Evolutionary conservation across 352 stramenopile species (phyloP).

Genomic region (Phytophthora pini): DNA sequence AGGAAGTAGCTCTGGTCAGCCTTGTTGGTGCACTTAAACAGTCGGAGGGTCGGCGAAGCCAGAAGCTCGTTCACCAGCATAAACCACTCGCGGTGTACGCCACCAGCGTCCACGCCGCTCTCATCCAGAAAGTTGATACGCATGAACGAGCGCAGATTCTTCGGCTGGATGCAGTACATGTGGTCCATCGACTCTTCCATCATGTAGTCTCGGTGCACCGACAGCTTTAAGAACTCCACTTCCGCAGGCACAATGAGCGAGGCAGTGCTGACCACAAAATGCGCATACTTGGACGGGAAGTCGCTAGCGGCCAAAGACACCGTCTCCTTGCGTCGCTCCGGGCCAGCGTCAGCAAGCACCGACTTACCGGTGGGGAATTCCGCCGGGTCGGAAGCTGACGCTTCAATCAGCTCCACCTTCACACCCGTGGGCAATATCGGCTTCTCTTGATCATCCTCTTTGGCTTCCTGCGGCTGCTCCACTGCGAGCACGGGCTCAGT

Average conservation of each 20-base stretch:
- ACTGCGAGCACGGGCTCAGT: conserved; percentile 19
- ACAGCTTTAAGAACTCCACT: conserved; percentile 72
- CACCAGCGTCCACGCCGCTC: conserved; percentile 85
- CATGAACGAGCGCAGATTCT: conserved; percentile 73
- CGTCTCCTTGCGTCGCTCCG: conserved; percentile 51
- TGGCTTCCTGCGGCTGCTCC: conserved; percentile 21
- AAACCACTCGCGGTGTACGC: conserved; percentile 94
- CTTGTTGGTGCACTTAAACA: conserved; percentile 70
- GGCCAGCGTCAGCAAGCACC: conserved; percentile 26
- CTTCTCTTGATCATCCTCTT: conserved; percentile 26
- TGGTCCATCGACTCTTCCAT: conserved; percentile 79
- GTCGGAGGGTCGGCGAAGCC: conserved; percentile 41
- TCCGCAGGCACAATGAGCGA: conserved; percentile 69
- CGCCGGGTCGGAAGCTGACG: conserved; percentile 25
- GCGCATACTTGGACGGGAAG: conserved; percentile 77
- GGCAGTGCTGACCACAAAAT: conserved; percentile 78
- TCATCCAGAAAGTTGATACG: conserved; percentile 91
- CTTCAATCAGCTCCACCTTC: conserved; percentile 39
- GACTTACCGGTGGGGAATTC: conserved; percentile 46
- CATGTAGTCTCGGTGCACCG: conserved; percentile 65
- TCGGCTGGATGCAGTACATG: conserved; percentile 61
- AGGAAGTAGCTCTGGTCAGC: conserved; percentile 67
- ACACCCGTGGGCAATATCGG: conserved; percentile 25
- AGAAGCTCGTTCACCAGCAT: conserved; percentile 76
- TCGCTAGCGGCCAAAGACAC: conserved; percentile 50